Conservation (phyloP, 768 basidiomycete genomes). For the Boletus rubescentipes region DNA sequence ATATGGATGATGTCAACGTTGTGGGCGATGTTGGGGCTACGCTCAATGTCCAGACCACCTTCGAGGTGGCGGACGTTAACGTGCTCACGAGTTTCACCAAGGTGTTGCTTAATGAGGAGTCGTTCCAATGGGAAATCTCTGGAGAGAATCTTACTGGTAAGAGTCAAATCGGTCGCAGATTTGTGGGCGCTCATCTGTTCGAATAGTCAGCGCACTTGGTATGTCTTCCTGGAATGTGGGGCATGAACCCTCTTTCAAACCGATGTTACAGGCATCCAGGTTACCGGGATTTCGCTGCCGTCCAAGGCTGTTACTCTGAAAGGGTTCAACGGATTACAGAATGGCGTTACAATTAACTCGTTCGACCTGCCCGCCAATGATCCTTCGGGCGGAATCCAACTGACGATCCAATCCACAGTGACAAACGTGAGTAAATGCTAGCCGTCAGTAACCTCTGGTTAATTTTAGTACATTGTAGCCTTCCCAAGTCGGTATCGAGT, state of each 20-base stretch:
- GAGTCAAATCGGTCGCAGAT: constrained; percentile 6
- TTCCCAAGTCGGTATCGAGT: constrained; percentile 70
- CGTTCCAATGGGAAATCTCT: constrained; percentile 69
- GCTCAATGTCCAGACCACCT: constrained; percentile 52
- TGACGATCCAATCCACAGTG: constrained; percentile 60
- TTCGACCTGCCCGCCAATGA: constrained; percentile 74
- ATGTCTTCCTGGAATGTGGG: constrained; percentile 8
- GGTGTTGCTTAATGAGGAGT: constrained; percentile 58
- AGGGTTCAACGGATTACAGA: constrained; percentile 68
- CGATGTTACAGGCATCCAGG: constrained; percentile 47
- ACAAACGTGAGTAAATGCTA: constrained; percentile 49
- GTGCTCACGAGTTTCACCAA: constrained; percentile 66
- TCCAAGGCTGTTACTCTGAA: constrained; percentile 61
- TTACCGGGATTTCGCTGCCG: constrained; percentile 53
- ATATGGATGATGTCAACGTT: constrained; percentile 58
- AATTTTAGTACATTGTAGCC: constrained; percentile 41
- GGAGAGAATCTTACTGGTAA: constrained; percentile 61
- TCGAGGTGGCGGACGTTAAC: constrained; percentile 55
- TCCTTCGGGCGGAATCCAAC: constrained; percentile 66
- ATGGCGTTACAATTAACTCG: constrained; percentile 58
- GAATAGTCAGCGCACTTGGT: constrained; percentile 59
- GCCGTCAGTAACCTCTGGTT: background rate
- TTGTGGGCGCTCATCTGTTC: constrained; percentile 6
- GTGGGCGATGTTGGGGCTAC: constrained; percentile 63
- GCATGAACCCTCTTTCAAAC: background rate